These are phyloP conservation scores for Candida maris DNA, from an alignment of 805 yeast species.

Conservation along the genomic window DNA sequence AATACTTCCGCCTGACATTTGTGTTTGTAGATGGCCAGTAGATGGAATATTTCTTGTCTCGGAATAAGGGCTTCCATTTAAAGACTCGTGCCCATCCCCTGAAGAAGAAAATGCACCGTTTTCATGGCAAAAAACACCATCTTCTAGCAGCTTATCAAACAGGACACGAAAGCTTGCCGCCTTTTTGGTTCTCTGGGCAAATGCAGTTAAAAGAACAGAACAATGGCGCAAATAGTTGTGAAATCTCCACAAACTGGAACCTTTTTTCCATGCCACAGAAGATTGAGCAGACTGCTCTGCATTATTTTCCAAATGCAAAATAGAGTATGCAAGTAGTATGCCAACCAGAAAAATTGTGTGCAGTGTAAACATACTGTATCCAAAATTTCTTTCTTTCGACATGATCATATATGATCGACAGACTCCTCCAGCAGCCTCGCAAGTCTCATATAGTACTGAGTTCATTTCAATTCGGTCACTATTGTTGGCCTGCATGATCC, in stretches of 20 bases:
- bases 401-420: conserved; percentile 12
- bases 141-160: conserved; percentile 15
- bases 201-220: conserved; percentile 14
- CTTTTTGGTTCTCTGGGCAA: conserved; percentile 17
- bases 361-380: conserved; percentile 18
- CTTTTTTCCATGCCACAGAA: not conserved
- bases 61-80: not conserved
- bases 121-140: conserved; percentile 10
- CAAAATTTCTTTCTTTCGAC: conserved; percentile 10
- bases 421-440: conserved; percentile 19
- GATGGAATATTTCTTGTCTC: not conserved
- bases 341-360: conserved; percentile 17
- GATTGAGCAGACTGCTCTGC: not conserved
- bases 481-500: conserved; percentile 7
- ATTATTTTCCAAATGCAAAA: conserved; percentile 10
- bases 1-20: not conserved
- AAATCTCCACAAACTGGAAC: conserved; percentile 8
- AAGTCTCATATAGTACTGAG: conserved; percentile 4
- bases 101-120: no score
- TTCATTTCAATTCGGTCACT: conserved; percentile 2
- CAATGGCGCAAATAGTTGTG: conserved; percentile 16
- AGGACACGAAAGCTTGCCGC: conserved; percentile 19
- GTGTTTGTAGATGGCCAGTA: not conserved
- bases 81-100: not conserved
- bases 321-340: conserved; percentile 15